Conservation (phyloP, 768 basidiomycete genomes). For the Cystofilobasidium ferigula region DNA sequence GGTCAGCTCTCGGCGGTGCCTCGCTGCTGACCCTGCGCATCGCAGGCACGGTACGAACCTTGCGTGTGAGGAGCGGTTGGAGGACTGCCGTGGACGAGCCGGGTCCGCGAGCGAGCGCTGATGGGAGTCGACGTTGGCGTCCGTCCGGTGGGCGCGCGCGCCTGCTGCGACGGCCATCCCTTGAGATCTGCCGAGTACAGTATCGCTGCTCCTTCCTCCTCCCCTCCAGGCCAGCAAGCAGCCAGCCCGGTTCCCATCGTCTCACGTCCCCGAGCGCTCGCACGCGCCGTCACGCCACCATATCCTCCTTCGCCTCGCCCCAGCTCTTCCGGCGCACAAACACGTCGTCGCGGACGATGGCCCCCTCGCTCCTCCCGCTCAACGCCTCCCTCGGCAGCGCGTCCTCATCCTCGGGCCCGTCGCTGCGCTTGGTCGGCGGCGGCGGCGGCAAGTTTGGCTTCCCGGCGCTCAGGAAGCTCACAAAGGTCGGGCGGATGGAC, state of each 20-base stretch:
- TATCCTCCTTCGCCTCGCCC: background rate
- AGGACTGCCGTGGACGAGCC: no score
- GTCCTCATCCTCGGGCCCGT: background rate
- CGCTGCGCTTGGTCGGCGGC: background rate
- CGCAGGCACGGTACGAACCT: no score
- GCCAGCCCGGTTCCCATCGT: background rate
- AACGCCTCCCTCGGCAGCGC: background rate
- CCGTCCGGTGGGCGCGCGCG: no score
- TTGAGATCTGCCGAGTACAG: no score
- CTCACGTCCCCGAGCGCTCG: background rate
- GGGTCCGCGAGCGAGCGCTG: no score
- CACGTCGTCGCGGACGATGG: background rate
- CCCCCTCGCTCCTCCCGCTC: background rate
- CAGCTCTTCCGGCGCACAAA: slow-evolving; percentile 10
- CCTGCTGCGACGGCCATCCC: no score
- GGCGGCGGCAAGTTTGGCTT: background rate
- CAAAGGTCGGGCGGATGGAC: slow-evolving; percentile 45
- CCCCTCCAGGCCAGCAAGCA: no score
- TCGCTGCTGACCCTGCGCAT: no score
- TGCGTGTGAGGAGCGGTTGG: no score
- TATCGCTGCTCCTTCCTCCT: no score
- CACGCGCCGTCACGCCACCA: background rate
- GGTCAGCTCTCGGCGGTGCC: no score
- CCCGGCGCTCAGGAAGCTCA: slow-evolving; percentile 10
- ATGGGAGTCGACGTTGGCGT: no score